Evolutionary conservation across 257 asterid genomes (phyloP), one percentile per base, ranked within the genome.

Genomic region (Mentha longifolia): DNA sequence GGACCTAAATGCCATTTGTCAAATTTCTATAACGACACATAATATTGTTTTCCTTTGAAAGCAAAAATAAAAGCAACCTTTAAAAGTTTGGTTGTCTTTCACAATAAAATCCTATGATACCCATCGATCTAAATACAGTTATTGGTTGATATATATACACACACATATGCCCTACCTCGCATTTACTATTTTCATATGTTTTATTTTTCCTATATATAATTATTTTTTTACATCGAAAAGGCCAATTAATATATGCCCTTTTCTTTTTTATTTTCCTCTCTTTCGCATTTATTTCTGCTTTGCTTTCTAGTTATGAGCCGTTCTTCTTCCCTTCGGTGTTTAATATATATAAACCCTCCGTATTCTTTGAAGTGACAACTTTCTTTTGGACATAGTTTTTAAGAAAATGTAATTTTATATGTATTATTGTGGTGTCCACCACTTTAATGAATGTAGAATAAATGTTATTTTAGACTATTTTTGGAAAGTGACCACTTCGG

Each of bases 51-150:
- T 33, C 37, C 46, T 14, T 41, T 41, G 58, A 31, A 63, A 74
- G 79, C 64, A 41, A 66, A 70, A 70, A 65, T 74, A 51, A 77
- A 76, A 73, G 77, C 75, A 43, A 61, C 50, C 69, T 45, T 77
- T 55, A 17, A 65, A 58, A 42, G 42, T 70, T 74, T 68, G 78
- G 39, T 76, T 57, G 39, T 25, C 47, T 67, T 64, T 57, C 68
- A 43, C 30, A 67, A 37, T 75, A 43, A 74, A 61, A 61, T 67
- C 62, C 10, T 50, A 37, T 17, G 49, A 63, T 55, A 20, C 52
- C 46, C 67, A 61, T 35, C 8, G 39, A 35, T 43, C 39, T 25
- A 46, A 56, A 22, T 11, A 39, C 20, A 68, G 30, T 43, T 35
- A 67, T 61, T 54, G 71, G 61, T 56, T 64, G 45, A 63, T 58